Evolutionary conservation across 129 eudicot species (phyloP), one percentile per base, ranked within the genome.

Genomic region (Arctium lappa): DNA sequence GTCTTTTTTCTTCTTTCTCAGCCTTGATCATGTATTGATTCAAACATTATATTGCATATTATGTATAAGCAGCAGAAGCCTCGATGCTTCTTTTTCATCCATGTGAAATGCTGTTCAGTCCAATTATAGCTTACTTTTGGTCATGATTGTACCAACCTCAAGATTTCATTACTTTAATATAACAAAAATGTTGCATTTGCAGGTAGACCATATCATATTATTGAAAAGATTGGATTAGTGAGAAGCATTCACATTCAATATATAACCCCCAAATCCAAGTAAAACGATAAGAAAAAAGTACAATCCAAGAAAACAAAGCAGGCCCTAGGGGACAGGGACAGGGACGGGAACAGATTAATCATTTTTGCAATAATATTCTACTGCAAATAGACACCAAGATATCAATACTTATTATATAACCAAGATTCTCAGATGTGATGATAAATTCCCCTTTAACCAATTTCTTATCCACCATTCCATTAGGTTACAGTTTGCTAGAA

Each of bases 401-500:
- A 13, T 50, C 18, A 50, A 50, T 50, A 50, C 3, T 46, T 10
- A 2, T 11, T 9, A 9, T 46, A 46, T 46, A 46, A 46, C 56
- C 56, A 46, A 46, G 56, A 46, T 8, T 46, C 56, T 10, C 0
- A 46, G 9, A 38, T 38, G 38, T 36, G 38, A 36, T 36, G 38
- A 36, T 36, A 36, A 36, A 6, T 48, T 0, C 60, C 22, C 65
- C 8, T 16, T 56, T 15, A 56, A 56, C 65, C 65, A 56, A 56
- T 53, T 3, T 53, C 22, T 53, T 53, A 53, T 13, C 65, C 22
- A 56, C n/a, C 31, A 40, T 53, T 48, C 37, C 80, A 44, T 70
- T 31, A 79, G 72, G 78, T 81, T 80, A 95, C 7, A 95, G 88
- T 77, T 95, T 95, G 93, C 99, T 93, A n/a, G 89, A 85, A 27